Evolutionary conservation across 768 basidiomycete genomes (phyloP), one percentile per base, ranked within the genome.

Genomic region (Omphalotus guepiniiformis): DNA sequence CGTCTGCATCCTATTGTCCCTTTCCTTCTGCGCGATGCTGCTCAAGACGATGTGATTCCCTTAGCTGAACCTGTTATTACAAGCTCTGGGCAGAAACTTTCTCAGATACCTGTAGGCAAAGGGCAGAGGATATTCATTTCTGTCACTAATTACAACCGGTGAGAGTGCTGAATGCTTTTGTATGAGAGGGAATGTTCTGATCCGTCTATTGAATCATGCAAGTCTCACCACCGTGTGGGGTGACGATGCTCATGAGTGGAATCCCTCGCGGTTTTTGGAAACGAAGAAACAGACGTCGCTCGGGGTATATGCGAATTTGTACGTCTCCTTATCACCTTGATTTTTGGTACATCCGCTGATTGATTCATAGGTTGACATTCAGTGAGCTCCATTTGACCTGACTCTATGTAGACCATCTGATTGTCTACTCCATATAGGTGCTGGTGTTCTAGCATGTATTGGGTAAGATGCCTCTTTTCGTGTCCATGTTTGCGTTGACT

Each of bases 11-110:
- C 70, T 37, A 62, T 62, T 13, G 55, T 62, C 7, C 60, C 60
- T 23, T 58, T 61, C 18, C 62, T 61, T 16, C 53, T 62, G 36
- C 63, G 73, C 13, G 54, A 61, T 38, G 61, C 74, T 2, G 50
- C 49, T 4, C 49, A 57, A 35, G 75, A 79, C 49, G 69, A 75
- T 41, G 47, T 57, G 15, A 55, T 79, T 32, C 72, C 78, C 3
- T 66, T 79, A 25, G 61, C 68, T 8, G 55, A 57, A 42, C 67
- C 70, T 12, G 58, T 73, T 22, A 53, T 49, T 30, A 66, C 65
- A n/a, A 55, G 56, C 21, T 59, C 60, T 0, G 74, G 72, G 11
- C 54, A 67, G 39, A 40, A 61, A 15, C 47, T 71, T 16, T 50
- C 42, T 25, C 62, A 71, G 46, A 29, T 73, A 16, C 52, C 55